Evolutionary conservation across 352 stramenopile genomes (phyloP).

Genomic region (Aphanomyces cochlioides): DNA sequence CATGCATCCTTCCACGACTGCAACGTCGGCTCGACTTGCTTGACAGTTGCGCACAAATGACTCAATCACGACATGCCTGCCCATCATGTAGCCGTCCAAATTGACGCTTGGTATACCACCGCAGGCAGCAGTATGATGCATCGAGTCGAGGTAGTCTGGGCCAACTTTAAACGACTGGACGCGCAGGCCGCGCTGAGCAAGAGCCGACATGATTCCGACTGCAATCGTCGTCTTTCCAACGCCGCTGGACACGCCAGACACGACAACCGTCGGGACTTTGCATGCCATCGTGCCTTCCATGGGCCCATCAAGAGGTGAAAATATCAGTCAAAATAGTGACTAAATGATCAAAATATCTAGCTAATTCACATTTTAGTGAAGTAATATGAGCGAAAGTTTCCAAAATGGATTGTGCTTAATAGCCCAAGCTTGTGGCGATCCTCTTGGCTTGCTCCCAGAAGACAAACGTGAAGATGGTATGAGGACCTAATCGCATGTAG

Average conservation of each 20-base stretch:
- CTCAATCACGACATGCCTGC: constrained; percentile 5
- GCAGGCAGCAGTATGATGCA: constrained; percentile 26
- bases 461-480: constrained; percentile 84
- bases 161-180: constrained; percentile 30
- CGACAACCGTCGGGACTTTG: background rate
- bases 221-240: constrained; percentile 28
- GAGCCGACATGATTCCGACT: constrained; percentile 25
- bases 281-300: too few species aligned
- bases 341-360: too few species aligned
- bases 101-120: constrained; percentile 21
- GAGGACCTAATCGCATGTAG: constrained; percentile 80
- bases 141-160: constrained; percentile 27
- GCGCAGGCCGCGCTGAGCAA: constrained; percentile 17
- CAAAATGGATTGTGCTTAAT: constrained; percentile 38
- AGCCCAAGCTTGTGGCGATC: constrained; percentile 56
- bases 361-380: too few species aligned
- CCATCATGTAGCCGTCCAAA: constrained; percentile 29
- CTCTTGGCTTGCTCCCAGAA: constrained; percentile 84
- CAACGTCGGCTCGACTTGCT: constrained; percentile 14
- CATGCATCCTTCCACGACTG: constrained; percentile 28
- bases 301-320: too few species aligned
- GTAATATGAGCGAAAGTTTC: too few species aligned
- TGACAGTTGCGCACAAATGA: constrained; percentile 14
- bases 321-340: too few species aligned
- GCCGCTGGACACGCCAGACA: constrained; percentile 28